Evolutionary conservation across 169 alveolate genomes (phyloP).

Genomic region (Nephromyces sp.): DNA sequence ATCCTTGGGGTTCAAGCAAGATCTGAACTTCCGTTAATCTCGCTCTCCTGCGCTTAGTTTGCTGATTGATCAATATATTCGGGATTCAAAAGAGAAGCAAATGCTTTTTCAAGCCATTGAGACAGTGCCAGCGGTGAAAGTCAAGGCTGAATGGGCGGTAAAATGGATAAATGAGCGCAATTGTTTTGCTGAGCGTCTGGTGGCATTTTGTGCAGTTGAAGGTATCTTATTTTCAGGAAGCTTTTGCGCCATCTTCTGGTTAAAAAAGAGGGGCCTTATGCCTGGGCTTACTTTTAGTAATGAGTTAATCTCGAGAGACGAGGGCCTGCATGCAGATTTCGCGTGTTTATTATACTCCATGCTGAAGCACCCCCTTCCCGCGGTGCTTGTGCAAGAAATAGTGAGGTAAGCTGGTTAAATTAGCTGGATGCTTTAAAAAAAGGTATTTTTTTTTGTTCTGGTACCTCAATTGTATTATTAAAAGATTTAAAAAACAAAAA

Average conservation of each 20-base stretch:
- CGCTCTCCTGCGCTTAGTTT: too few relatives aligned
- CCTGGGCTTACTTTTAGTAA: slow-evolving; percentile 91
- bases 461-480: too few relatives aligned
- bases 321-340: slow-evolving; percentile 97
- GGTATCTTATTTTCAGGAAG: slow-evolving; percentile 96
- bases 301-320: slow-evolving; percentile 95
- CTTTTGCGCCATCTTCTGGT: slow-evolving; percentile 96
- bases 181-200: slow-evolving; percentile 88
- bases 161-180: slow-evolving; percentile 87
- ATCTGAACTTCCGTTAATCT: not conserved
- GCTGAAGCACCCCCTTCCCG: slow-evolving; percentile 70
- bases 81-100: slow-evolving; percentile 80
- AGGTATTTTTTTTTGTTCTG: too few relatives aligned
- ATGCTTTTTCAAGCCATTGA: slow-evolving; percentile 85
- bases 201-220: slow-evolving; percentile 87
- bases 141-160: slow-evolving; percentile 31
- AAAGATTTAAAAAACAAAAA: too few relatives aligned
- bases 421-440: not conserved
- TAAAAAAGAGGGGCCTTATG: slow-evolving; percentile 90
- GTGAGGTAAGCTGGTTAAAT: slow-evolving; percentile 48
- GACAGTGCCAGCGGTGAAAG: slow-evolving; percentile 77
- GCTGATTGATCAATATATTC: slow-evolving; percentile 74
- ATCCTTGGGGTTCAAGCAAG: not conserved
- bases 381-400: slow-evolving; percentile 78
- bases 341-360: slow-evolving; percentile 87